Evolutionary conservation across 2,329 filamentous ascomycete species (phyloP).

Genomic region (Fusarium nelsonii): DNA sequence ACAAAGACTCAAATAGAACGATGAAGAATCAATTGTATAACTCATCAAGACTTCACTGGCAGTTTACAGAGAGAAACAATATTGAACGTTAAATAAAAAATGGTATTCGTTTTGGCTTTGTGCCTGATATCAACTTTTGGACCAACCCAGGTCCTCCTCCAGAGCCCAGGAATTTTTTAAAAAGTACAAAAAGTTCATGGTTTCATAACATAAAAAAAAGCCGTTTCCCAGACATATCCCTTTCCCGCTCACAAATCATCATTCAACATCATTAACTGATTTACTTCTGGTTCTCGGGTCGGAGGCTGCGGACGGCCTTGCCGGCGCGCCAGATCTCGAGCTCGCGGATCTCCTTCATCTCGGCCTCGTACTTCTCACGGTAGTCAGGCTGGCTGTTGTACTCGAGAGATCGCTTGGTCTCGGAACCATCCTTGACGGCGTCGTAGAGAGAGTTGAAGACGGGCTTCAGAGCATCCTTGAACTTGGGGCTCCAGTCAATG

Average conservation of each 20-base stretch:
- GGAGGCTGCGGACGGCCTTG: constrained; percentile 92
- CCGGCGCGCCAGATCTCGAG: constrained; percentile 99
- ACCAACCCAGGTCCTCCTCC: constrained; percentile 42
- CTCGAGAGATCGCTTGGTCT: constrained; percentile 96
- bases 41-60: background rate
- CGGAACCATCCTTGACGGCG: constrained; percentile 87
- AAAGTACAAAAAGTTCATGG: constrained; percentile 47
- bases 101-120: constrained; percentile 43
- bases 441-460: constrained; percentile 98
- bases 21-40: background rate
- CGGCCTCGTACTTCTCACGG: constrained; percentile 95
- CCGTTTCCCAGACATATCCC: constrained; percentile 38
- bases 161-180: constrained; percentile 43
- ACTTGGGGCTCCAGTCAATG: constrained; percentile 97
- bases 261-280: constrained; percentile 33
- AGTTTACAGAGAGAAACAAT: background rate
- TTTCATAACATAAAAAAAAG: constrained; percentile 35
- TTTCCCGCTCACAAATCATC: constrained; percentile 27
- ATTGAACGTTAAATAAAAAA: constrained; percentile 30
- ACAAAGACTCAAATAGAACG: background rate
- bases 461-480: constrained; percentile 99
- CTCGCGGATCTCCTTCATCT: constrained; percentile 98
- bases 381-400: constrained; percentile 98
- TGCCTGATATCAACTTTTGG: constrained; percentile 49
- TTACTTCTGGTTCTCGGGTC: constrained; percentile 89